These are phyloP conservation scores for Aspergillus nanangensis DNA, from an alignment of 495 filamentous ascomycete genomes.

Conservation along the genomic window DNA sequence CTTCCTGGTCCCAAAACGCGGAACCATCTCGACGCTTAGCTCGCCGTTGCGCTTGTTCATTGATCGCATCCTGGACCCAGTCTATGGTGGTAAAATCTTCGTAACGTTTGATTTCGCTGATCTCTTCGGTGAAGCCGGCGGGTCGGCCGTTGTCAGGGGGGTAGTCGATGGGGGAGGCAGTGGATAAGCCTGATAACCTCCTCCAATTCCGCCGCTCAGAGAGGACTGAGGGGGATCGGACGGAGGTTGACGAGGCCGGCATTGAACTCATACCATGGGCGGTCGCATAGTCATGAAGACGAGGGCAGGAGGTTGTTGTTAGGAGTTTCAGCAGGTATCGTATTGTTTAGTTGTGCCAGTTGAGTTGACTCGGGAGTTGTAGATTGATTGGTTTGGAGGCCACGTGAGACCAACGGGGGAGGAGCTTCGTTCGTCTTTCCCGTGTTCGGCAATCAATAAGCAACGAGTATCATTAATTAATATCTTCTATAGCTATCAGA, in stretches of 20 bases:
- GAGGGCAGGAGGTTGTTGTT: not conserved
- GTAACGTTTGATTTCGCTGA: constrained; percentile 96
- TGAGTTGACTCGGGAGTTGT: not conserved
- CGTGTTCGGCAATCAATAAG: not conserved
- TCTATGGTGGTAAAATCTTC: constrained; percentile 98
- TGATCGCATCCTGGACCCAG: constrained; percentile 96
- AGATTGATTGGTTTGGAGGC: not conserved
- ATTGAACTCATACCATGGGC: constrained; percentile 60
- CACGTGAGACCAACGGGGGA: constrained; percentile 5
- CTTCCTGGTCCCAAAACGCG: constrained; percentile 71
- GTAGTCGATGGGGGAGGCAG: constrained; percentile 57
- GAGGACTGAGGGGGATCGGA: constrained; percentile 52
- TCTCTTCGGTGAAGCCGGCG: constrained; percentile 83
- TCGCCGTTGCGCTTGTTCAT: constrained; percentile 79
- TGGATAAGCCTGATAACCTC: constrained; percentile 71
- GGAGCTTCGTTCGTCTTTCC: not conserved
- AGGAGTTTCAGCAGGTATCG: no score
- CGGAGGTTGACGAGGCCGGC: constrained; percentile 53
- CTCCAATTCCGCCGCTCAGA: constrained; percentile 55
- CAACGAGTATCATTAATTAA: no score
- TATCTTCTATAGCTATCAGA: no score
- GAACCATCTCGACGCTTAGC: constrained; percentile 67
- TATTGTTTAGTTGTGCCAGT: not conserved
- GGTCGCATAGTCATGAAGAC: constrained; percentile 6
- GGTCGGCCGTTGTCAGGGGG: constrained; percentile 35